phyloP scores from a whole-genome alignment of 73 alveolate genomes.

The Diophrys sp. region DNA sequence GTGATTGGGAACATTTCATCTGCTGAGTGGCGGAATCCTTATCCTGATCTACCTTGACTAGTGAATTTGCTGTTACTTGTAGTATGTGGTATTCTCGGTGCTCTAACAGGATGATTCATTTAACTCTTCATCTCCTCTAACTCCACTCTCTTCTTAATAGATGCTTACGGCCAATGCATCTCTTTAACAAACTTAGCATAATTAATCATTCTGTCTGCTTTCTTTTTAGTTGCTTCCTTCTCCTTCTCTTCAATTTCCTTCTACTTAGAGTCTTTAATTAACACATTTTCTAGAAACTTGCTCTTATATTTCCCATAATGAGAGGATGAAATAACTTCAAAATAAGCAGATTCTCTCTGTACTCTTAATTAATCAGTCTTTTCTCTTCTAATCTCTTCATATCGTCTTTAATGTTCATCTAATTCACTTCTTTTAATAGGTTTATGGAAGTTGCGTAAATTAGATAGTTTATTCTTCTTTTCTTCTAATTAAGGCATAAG shows the following conservation, averaged over 20 bases:
- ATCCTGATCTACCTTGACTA: neutral
- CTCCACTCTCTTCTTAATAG: conserved; percentile 29
- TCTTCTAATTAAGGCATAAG: conserved; percentile 42
- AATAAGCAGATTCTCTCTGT: neutral
- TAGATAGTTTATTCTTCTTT: conserved; percentile 37
- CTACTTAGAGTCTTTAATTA: neutral
- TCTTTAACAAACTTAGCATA: conserved; percentile 62
- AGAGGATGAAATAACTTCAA: neutral
- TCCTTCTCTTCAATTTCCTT: neutral
- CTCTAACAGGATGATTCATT: conserved; percentile 3
- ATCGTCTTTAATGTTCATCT: conserved; percentile 28
- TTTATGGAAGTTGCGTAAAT: conserved; percentile 24
- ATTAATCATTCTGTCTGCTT: conserved; percentile 36
- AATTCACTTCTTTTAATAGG: conserved; percentile 24
- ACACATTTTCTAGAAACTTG: neutral
- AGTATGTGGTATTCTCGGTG: neutral
- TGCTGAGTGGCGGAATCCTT: neutral
- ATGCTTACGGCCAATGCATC: conserved; percentile 57
- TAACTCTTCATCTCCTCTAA: conserved; percentile 15
- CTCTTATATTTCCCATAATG: neutral
- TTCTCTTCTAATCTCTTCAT: conserved; percentile 24
- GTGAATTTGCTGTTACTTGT: neutral
- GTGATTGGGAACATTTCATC: neutral
- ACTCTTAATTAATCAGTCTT: conserved; percentile 8
- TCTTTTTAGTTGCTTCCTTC: conserved; percentile 15